A percentile compares a stretch with the other conserved stretches of the same genome.
Evolutionary conservation across 164 flowering plant species (phyloP).

Genomic region (Hamamelis virginiana): DNA sequence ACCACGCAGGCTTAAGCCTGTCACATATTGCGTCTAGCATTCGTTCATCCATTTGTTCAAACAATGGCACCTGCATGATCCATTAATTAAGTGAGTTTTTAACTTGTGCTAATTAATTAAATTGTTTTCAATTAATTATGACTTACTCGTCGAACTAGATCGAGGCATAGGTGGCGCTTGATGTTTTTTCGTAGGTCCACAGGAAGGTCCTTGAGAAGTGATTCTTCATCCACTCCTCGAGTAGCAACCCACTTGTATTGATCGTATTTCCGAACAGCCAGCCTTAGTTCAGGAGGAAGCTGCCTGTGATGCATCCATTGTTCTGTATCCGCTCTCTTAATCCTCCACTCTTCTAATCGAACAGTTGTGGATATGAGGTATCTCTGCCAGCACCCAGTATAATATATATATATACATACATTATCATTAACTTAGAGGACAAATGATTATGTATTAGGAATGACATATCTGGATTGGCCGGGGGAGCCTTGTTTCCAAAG

Average conservation of each 20-base stretch:
- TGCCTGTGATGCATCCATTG: constrained; percentile 96
- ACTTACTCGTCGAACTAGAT: constrained; percentile 80
- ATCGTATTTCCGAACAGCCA: constrained; percentile 64
- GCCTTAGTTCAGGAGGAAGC: constrained; percentile 69
- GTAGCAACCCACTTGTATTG: constrained; percentile 91
- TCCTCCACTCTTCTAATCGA: constrained; percentile 90
- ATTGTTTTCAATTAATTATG: too few relatives aligned
- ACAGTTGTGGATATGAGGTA: constrained; percentile 85
- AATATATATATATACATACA: too few relatives aligned
- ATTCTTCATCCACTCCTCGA: constrained; percentile 84
- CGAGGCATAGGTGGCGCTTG: constrained; percentile 86
- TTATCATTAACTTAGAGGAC: too few relatives aligned
- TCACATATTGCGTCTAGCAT: constrained; percentile 94
- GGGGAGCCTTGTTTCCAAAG: too few relatives aligned
- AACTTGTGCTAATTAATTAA: too few relatives aligned
- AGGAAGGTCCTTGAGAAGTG: constrained; percentile 71
- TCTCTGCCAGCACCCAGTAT: constrained; percentile 57
- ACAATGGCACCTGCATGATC: constrained; percentile 77
- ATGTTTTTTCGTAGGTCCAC: constrained; percentile 80
- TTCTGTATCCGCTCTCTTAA: constrained; percentile 78
- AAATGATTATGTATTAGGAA: too few relatives aligned
- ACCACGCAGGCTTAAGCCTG: constrained; percentile 82
- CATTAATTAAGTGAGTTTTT: too few relatives aligned
- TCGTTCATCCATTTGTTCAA: constrained; percentile 91
- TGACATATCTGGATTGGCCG: too few relatives aligned